Conservation (phyloP, 2,329 filamentous ascomycete species). For the Teratosphaeria viscida region DNA sequence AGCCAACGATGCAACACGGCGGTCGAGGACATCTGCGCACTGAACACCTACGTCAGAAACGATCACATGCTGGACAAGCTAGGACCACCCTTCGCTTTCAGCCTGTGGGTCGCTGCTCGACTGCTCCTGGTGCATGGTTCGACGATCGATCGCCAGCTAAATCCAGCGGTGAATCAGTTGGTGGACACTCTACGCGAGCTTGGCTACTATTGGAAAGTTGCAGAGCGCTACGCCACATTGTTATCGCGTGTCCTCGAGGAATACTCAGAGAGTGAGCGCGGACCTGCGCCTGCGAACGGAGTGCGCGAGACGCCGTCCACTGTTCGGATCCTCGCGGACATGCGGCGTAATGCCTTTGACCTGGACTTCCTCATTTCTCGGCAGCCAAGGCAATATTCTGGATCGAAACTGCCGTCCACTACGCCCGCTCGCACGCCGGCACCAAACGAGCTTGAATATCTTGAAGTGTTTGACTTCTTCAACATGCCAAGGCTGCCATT, state of each 20-base stretch:
- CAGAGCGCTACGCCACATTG: constrained; percentile 67
- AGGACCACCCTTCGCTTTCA: constrained; percentile 84
- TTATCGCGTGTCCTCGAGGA: constrained; percentile 78
- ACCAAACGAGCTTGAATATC: constrained; percentile 75
- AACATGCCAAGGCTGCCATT: constrained; percentile 66
- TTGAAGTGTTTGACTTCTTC: constrained; percentile 92
- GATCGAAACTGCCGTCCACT: constrained; percentile 12
- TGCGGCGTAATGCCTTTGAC: constrained; percentile 83
- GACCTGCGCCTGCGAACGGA: constrained; percentile 45
- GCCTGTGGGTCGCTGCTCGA: constrained; percentile 81
- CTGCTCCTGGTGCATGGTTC: constrained; percentile 82
- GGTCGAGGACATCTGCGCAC: constrained; percentile 68
- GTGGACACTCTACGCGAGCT: constrained; percentile 73
- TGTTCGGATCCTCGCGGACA: constrained; percentile 79
- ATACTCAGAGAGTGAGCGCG: constrained; percentile 64
- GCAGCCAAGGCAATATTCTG: constrained; percentile 50
- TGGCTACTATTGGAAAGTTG: constrained; percentile 77
- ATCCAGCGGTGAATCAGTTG: constrained; percentile 68
- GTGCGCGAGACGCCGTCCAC: constrained; percentile 70
- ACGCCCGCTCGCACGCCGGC: constrained; percentile 43
- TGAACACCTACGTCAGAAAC: constrained; percentile 67
- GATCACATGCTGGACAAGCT: constrained; percentile 68
- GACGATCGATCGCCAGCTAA: constrained; percentile 74
- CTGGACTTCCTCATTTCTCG: constrained; percentile 80
- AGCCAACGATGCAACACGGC: constrained; percentile 73